Base-by-base conservation (phyloP, 805 yeast genomes). In the Wickerhamiella spandovensis region DNA sequence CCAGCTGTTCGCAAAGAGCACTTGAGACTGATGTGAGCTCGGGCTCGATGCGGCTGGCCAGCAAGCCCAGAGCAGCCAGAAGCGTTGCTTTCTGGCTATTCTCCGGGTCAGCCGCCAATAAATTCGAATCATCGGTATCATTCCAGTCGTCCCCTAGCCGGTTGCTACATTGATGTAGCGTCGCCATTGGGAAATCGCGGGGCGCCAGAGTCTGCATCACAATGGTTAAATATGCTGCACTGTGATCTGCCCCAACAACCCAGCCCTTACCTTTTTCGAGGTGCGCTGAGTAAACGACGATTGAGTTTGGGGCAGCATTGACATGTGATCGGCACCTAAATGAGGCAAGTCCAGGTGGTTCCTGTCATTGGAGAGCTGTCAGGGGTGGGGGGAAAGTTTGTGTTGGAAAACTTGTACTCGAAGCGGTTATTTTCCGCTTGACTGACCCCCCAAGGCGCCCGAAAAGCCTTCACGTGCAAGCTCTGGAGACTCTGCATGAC, bases 1-100 rank as follows among this genome's bases (percentile, higher is more conserved):
- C 30, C 17, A 43, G 24, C 17, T 43, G 45, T 5, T 22, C 23
- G 30, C 45, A 43, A 4, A 43, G 45, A 3, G 22, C 30, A 3
- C 17, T 23, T 5, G 45, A 22, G 6, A 43, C 45, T 2, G 32
- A 12, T 5, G 30, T 23, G 25, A 43, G 23, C 30, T 43, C 45
- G 45, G 45, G 45, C 30, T 43, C 45, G 20, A 23, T 13, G 12
- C 45, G 45, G 20, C 45, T 21, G 12, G 45, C 45, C 35, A 43
- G 32, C 20, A 43, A n/a, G 20, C 45, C n/a, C 5, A 43, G 32
- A 5, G 45, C 24, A 3, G 45, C 45, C 10, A 43, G 32, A 18
- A 43, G 32, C 3, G 45, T 24, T 12, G 45, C 45, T 9, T 23
- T 43, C 20, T 43, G 32, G 13, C 32, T 10, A 6, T 5, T 15